phyloP scores from a whole-genome alignment of 176 grass and related monocot species.

The Raddia guianensis region DNA sequence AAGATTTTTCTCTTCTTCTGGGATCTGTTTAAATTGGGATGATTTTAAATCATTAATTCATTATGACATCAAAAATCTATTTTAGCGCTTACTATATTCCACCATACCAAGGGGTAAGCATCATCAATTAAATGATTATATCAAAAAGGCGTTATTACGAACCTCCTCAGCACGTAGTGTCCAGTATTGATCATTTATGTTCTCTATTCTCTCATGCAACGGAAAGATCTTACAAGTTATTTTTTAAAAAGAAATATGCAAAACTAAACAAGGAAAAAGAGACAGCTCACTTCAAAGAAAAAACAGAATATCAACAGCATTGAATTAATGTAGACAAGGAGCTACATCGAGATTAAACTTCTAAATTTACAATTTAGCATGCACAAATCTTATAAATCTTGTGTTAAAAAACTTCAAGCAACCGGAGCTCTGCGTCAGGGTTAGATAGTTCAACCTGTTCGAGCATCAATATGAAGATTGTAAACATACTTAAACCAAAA shows the following conservation, averaged over 20 bases:
- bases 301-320: conserved; percentile 18
- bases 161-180: conserved; percentile 84
- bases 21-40: conserved; percentile 58
- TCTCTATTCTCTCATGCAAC: conserved; percentile 76
- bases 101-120: neutral
- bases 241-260: conserved; percentile 20
- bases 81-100: neutral
- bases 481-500: conserved; percentile 2
- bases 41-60: neutral
- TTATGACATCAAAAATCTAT: neutral
- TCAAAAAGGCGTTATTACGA: conserved; percentile 18
- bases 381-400: conserved; percentile 89
- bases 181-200: conserved; percentile 96
- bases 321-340: neutral
- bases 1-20: conserved; percentile 81
- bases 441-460: conserved; percentile 91
- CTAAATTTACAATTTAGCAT: conserved; percentile 13
- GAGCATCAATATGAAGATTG: conserved; percentile 37
- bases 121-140: conserved; percentile 28
- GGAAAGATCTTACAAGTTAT: conserved; percentile 61
- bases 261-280: conserved; percentile 14
- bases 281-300: neutral
- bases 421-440: conserved; percentile 83
- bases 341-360: conserved; percentile 2
- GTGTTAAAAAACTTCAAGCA: conserved; percentile 98